phyloP scores from a whole-genome alignment of 1,284 basidiomycete species.

The Pseudomicrostroma phylloplanum region DNA sequence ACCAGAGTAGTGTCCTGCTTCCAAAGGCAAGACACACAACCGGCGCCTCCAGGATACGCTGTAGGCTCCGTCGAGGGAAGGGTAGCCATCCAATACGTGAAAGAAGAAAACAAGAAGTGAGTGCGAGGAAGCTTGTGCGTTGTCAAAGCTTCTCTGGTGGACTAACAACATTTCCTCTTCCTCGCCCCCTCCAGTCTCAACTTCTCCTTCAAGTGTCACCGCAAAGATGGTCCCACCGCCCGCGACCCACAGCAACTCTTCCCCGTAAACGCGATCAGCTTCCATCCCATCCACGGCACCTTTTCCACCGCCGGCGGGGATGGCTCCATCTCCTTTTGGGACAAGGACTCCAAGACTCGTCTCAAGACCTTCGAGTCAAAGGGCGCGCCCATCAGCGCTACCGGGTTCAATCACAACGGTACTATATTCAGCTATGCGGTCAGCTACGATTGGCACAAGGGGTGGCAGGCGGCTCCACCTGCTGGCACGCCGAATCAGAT shows the following conservation, averaged over 20 bases:
- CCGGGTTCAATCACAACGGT: slow-evolving; percentile 43
- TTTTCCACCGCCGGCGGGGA: slow-evolving; percentile 81
- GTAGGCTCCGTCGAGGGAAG: slow-evolving; percentile 91
- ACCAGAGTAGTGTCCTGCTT: slow-evolving; percentile 84
- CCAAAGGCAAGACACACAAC: slow-evolving; percentile 59
- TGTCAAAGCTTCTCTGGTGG: background rate
- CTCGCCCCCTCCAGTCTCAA: slow-evolving; percentile 7
- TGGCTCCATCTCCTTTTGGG: slow-evolving; percentile 58
- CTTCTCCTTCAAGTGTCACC: slow-evolving; percentile 81
- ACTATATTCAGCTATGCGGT: slow-evolving; percentile 48
- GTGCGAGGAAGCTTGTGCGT: background rate
- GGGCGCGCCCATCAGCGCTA: slow-evolving; percentile 41
- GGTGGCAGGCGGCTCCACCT: slow-evolving; percentile 33
- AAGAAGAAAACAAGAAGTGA: slow-evolving; percentile 19
- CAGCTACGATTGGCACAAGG: slow-evolving; percentile 50
- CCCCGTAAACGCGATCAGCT: slow-evolving; percentile 83
- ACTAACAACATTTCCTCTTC: background rate
- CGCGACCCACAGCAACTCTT: slow-evolving; percentile 63
- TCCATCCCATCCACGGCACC: slow-evolving; percentile 86
- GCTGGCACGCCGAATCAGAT: slow-evolving; percentile 25
- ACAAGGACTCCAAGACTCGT: slow-evolving; percentile 79
- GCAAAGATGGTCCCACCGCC: slow-evolving; percentile 57
- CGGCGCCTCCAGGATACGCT: slow-evolving; percentile 54
- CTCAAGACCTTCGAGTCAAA: slow-evolving; percentile 61
- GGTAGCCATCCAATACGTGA: slow-evolving; percentile 83